These are phyloP conservation scores for Phytophthora pisi DNA, from an alignment of 352 stramenopile species.

Conservation along the genomic window DNA sequence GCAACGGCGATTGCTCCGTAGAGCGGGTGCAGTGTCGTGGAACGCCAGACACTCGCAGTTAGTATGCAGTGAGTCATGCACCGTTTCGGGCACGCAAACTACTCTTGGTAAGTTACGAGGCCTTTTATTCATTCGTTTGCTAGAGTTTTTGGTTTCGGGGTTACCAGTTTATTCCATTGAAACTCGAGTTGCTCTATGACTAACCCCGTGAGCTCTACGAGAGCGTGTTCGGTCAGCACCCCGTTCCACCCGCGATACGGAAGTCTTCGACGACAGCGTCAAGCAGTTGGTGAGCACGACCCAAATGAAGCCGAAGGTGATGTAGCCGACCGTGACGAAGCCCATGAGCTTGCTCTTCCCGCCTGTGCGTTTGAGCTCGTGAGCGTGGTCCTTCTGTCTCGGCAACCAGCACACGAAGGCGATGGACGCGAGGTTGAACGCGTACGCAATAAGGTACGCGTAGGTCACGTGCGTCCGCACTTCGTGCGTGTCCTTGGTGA, in stretches of 20 bases:
- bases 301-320: conserved; percentile 1
- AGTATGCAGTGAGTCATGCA: not conserved
- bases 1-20: conserved; percentile 22
- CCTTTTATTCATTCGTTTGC: not conserved
- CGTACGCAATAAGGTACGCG: not conserved
- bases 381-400: not conserved
- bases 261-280: not conserved
- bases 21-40: not conserved
- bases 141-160: too few relatives aligned
- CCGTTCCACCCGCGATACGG: not conserved
- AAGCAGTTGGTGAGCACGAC: not conserved
- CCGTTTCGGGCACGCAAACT: not conserved
- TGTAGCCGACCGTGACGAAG: not conserved
- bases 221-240: not conserved
- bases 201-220: too few relatives aligned
- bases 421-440: not conserved
- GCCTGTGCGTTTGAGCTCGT: not conserved
- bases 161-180: too few relatives aligned
- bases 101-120: not conserved
- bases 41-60: not conserved
- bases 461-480: not conserved
- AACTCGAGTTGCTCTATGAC: too few relatives aligned
- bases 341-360: not conserved
- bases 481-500: not conserved
- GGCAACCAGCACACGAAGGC: not conserved